Evolutionary conservation across 176 grass and related monocot genomes (phyloP).

Genomic region (Tillandsia fasciculata): DNA sequence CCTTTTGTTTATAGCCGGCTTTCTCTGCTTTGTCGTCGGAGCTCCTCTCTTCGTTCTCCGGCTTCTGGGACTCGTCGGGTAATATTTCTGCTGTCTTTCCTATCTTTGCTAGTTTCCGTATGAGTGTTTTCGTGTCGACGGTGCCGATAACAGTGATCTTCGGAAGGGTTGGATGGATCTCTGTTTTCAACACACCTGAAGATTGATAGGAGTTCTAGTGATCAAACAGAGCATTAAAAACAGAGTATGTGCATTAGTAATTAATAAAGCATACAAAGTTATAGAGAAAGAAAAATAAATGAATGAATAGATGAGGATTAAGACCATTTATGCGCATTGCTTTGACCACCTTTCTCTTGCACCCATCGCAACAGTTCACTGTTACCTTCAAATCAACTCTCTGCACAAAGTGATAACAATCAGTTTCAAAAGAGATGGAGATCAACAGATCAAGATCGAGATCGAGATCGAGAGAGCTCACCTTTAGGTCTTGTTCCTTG

Average conservation of each 20-base stretch:
- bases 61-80: constrained; percentile 5
- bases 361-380: constrained; percentile 91
- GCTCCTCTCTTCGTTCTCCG: constrained; percentile 22
- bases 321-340: constrained; percentile 69
- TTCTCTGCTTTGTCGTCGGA: constrained; percentile 19
- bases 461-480: constrained; percentile 13
- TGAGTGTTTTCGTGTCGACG: constrained; percentile 46
- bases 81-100: constrained; percentile 63
- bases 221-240: background rate
- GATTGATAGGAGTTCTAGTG: background rate
- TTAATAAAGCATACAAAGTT: too few relatives aligned
- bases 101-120: constrained; percentile 64
- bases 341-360: constrained; percentile 88
- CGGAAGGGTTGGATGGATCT: constrained; percentile 70
- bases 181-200: constrained; percentile 70
- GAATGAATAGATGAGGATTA: background rate
- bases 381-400: constrained; percentile 84
- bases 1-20: constrained; percentile 17
- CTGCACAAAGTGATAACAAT: constrained; percentile 26
- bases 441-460: background rate
- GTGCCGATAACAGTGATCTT: constrained; percentile 65
- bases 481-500: constrained; percentile 65
- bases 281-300: background rate
- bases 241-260: too few relatives aligned
- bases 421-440: background rate